Conservation (phyloP, 768 basidiomycete genomes). For the Lentinula edodes region DNA sequence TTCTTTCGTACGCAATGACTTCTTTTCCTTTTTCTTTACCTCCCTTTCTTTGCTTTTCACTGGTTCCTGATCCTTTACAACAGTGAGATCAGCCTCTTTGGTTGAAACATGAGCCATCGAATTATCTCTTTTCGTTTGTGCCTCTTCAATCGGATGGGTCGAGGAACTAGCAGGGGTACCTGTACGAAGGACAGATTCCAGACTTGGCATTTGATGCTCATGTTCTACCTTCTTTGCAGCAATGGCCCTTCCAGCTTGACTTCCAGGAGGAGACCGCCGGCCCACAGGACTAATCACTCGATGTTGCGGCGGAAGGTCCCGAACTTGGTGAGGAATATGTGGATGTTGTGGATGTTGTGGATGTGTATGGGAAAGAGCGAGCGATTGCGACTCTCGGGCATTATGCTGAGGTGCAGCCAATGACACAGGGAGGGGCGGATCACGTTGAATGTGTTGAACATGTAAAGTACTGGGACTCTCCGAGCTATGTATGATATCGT, state of each 20-base stretch:
- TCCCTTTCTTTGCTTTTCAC: not conserved
- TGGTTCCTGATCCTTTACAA: not conserved
- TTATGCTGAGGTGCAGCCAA: not conserved
- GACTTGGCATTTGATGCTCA: slow-evolving; percentile 22
- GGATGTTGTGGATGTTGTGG: not conserved
- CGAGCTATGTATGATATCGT: not conserved
- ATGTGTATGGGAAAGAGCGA: not conserved
- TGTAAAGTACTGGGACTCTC: not conserved
- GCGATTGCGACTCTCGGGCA: not conserved
- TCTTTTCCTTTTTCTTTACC: not conserved
- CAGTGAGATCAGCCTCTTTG: not conserved
- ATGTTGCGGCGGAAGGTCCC: not conserved
- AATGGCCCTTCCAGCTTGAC: slow-evolving; percentile 38
- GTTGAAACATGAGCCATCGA: no score
- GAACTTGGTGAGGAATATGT: not conserved
- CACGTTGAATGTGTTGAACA: not conserved
- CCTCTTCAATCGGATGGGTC: not conserved
- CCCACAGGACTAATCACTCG: slow-evolving; percentile 7
- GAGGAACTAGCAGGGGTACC: not conserved
- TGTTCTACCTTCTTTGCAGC: slow-evolving; percentile 34
- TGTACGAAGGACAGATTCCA: slow-evolving; percentile 8
- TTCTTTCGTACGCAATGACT: not conserved
- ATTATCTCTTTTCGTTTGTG: not conserved
- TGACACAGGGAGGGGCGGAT: not conserved
- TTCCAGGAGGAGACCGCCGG: slow-evolving; percentile 46